Percentiles rank a stretch among this genome's conserved stretches.
Evolutionary conservation across 352 stramenopile species (phyloP).

Genomic region (Blastocystis sp.): DNA sequence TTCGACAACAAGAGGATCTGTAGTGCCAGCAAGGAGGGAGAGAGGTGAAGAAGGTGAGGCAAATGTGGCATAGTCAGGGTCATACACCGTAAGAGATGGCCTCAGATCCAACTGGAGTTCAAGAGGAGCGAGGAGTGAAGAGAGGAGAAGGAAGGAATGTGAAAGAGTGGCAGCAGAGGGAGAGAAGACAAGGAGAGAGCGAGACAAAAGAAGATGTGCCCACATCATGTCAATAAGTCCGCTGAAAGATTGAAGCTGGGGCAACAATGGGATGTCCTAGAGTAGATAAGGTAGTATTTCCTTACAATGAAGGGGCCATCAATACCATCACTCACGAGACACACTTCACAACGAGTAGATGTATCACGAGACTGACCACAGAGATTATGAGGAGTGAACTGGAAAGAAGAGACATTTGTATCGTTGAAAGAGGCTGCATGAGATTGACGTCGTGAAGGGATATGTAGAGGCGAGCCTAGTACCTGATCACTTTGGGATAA

Average conservation of each 20-base stretch:
- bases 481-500: too few relatives aligned
- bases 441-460: too few relatives aligned
- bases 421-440: too few relatives aligned
- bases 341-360: not conserved
- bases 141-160: not conserved
- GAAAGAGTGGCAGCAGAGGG: not conserved
- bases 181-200: not conserved
- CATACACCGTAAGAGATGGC: not conserved
- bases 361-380: not conserved
- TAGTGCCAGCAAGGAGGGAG: not conserved
- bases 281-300: not conserved
- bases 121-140: not conserved
- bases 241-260: not conserved
- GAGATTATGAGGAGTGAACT: not conserved
- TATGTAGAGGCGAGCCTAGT: too few relatives aligned
- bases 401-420: not conserved
- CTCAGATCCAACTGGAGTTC: not conserved
- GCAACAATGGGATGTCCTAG: not conserved
- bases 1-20: not conserved
- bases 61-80: not conserved
- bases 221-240: not conserved
- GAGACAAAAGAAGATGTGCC: not conserved
- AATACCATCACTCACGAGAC: not conserved
- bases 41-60: not conserved
- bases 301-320: not conserved